Evolutionary conservation across 495 filamentous ascomycete species (phyloP).

Genomic region (Lasiosphaeriaceae sp.): DNA sequence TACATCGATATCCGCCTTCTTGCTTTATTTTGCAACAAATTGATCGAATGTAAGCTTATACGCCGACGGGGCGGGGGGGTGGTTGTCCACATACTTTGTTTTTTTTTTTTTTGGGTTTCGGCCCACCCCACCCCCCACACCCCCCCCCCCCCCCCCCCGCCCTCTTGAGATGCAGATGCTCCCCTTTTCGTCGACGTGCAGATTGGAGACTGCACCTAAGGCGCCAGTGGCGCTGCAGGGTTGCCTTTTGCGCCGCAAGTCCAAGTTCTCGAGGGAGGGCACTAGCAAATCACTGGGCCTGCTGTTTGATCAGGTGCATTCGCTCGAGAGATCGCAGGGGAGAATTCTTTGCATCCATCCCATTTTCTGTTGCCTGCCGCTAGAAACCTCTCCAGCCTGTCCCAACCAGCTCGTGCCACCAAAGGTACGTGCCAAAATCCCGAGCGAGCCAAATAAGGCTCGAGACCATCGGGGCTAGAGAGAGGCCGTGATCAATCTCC

Average conservation of each 20-base stretch:
- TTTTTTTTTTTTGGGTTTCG: neutral
- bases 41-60: too few relatives aligned
- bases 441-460: neutral
- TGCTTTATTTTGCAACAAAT: too few relatives aligned
- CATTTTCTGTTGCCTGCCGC: neutral
- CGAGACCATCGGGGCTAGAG: neutral
- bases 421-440: neutral
- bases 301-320: slow-evolving; percentile 19
- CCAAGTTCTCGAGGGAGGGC: neutral
- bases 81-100: too few relatives aligned
- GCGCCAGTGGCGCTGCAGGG: slow-evolving; percentile 20
- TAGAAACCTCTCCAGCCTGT: neutral
- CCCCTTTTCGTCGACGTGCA: slow-evolving; percentile 28
- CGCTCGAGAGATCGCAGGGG: neutral
- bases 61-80: too few relatives aligned
- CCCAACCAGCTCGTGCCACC: too few relatives aligned
- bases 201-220: slow-evolving; percentile 14
- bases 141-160: too few relatives aligned
- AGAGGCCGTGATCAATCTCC: neutral
- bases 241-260: slow-evolving; percentile 9
- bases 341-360: neutral
- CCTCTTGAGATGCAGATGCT: slow-evolving; percentile 6
- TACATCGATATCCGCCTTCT: too few relatives aligned
- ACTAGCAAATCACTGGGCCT: slow-evolving; percentile 14
- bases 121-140: too few relatives aligned